Conservation (phyloP, 83 land plant species). For the Thuja plicata region DNA sequence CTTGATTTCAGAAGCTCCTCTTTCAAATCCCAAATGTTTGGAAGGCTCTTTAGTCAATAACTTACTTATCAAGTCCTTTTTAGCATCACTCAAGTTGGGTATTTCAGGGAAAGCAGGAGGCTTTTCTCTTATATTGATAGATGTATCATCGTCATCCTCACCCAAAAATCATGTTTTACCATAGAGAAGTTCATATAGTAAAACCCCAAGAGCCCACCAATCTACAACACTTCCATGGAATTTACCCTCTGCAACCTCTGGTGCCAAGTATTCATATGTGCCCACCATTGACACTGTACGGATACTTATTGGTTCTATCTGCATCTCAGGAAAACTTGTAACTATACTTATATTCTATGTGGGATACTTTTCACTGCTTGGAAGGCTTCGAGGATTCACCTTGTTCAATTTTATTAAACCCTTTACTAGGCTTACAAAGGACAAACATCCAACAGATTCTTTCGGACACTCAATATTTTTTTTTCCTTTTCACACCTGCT, state of each 20-base stretch:
- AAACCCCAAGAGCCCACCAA: slow-evolving; percentile 87
- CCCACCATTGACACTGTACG: slow-evolving; percentile 72
- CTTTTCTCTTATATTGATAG: slow-evolving; percentile 67
- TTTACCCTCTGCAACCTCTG: slow-evolving; percentile 65
- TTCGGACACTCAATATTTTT: too few species aligned
- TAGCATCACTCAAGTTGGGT: slow-evolving; percentile 31
- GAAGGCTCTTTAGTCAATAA: slow-evolving; percentile 64
- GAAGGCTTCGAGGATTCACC: too few species aligned
- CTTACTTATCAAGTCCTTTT: slow-evolving; percentile 54
- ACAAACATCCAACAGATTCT: too few species aligned
- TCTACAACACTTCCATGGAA: slow-evolving; percentile 70
- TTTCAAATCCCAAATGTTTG: slow-evolving; percentile 44
- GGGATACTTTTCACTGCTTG: too few species aligned
- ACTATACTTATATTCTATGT: slow-evolving; percentile 20
- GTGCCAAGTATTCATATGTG: slow-evolving; percentile 70
- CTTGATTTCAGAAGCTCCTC: slow-evolving; percentile 65
- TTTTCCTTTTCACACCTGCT: too few species aligned
- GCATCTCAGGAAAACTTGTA: slow-evolving; percentile 33
- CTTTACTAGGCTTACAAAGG: too few species aligned
- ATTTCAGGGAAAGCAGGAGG: slow-evolving; percentile 65
- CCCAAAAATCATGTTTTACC: slow-evolving; percentile 77
- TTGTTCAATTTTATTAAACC: too few species aligned
- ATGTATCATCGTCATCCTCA: slow-evolving; percentile 51
- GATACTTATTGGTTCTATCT: slow-evolving; percentile 49
- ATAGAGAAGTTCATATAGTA: slow-evolving; percentile 71